Evolutionary conservation across 345 rosid species (phyloP).

Genomic region (Laguncularia racemosa): DNA sequence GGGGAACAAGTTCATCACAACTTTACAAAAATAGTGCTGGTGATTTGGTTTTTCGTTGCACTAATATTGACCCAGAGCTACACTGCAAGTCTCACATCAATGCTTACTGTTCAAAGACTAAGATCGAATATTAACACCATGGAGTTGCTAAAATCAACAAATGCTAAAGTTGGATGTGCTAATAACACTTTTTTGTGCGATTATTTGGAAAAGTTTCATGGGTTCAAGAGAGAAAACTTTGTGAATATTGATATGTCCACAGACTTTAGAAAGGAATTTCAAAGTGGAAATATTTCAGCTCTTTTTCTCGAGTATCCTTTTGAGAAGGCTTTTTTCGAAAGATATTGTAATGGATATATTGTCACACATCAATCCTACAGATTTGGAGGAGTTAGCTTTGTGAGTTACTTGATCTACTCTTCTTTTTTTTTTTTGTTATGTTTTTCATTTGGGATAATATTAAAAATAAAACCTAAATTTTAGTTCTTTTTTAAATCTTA

Average conservation of each 20-base stretch:
- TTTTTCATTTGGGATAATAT: too few species aligned
- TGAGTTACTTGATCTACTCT: slow-evolving; percentile 17
- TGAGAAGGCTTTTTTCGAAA: slow-evolving; percentile 27
- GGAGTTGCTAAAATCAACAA: slow-evolving; percentile 18
- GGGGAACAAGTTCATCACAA: slow-evolving; percentile 35
- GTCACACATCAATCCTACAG: slow-evolving; percentile 18
- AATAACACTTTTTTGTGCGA: slow-evolving; percentile 33
- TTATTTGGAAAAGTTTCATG: slow-evolving; percentile 25
- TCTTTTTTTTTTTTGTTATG: too few species aligned
- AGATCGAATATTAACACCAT: slow-evolving; percentile 28
- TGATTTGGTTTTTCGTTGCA: slow-evolving; percentile 55
- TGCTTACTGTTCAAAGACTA: slow-evolving; percentile 41
- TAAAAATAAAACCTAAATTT: too few species aligned
- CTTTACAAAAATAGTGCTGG: slow-evolving; percentile 37
- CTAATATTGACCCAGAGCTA: slow-evolving; percentile 49
- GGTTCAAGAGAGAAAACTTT: slow-evolving; percentile 17
- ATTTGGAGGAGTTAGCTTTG: slow-evolving; percentile 59
- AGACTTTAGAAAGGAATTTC: slow-evolving; percentile 15
- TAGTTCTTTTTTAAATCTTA: too few species aligned
- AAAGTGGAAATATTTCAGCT: slow-evolving; percentile 24
- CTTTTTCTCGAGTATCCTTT: slow-evolving; percentile 52
- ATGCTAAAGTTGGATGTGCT: slow-evolving; percentile 40
- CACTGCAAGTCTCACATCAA: slow-evolving; percentile 48
- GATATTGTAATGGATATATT: slow-evolving; percentile 29
- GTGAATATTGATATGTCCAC: slow-evolving; percentile 12